A percentile compares a stretch with the other conserved stretches of the same genome.
Conservation (phyloP, 257 asterid species). For the Forsythia viridissima region DNA sequence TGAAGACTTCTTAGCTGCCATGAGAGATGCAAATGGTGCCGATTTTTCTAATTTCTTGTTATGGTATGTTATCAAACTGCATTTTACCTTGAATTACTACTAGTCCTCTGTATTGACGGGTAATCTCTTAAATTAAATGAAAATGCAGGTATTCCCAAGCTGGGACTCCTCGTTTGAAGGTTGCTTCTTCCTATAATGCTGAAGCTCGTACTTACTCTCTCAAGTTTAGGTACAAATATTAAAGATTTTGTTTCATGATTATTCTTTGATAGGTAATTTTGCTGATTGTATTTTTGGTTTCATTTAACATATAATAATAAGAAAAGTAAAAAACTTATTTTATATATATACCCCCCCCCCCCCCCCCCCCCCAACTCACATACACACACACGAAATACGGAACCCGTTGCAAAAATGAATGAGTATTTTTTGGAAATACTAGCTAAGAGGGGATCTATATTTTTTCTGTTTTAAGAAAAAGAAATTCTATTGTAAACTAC, state of each 20-base stretch:
- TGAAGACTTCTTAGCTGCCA: conserved; percentile 87
- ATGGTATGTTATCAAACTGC: conserved; percentile 51
- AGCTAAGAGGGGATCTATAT: too few relatives aligned
- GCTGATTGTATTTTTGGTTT: background rate
- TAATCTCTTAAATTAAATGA: conserved; percentile 13
- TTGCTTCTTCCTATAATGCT: conserved; percentile 55
- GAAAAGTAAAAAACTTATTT: too few relatives aligned
- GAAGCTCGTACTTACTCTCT: conserved; percentile 65
- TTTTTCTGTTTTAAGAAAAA: too few relatives aligned
- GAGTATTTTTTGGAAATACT: too few relatives aligned
- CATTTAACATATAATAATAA: too few relatives aligned
- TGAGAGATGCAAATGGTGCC: conserved; percentile 94
- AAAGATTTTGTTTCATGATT: background rate
- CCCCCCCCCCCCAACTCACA: too few relatives aligned
- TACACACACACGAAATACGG: too few relatives aligned
- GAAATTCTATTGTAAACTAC: conserved; percentile 1
- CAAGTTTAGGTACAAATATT: conserved; percentile 67
- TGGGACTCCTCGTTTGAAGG: conserved; percentile 86
- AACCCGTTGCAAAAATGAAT: too few relatives aligned
- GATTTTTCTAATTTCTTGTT: conserved; percentile 80
- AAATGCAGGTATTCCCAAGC: conserved; percentile 97
- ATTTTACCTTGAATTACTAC: conserved; percentile 11
- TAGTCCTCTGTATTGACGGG: conserved; percentile 8
- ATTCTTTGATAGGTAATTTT: conserved; percentile 1
- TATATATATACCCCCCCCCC: too few relatives aligned